Evolutionary conservation across 257 asterid species (phyloP).

Genomic region (Scutellaria baicalensis): DNA sequence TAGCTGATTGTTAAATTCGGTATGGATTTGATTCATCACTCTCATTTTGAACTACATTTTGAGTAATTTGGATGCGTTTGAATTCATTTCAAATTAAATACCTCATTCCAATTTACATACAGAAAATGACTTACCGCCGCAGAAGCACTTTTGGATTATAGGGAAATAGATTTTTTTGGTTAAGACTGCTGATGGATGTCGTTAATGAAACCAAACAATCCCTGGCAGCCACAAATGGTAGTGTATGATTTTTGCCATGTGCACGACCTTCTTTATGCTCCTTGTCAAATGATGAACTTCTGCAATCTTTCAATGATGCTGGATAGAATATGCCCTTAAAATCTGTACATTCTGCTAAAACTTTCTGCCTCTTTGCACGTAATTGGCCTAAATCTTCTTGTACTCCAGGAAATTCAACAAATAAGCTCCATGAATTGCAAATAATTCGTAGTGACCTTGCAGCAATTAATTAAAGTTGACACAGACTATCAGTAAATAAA

Average conservation of each 20-base stretch:
- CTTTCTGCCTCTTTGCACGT: conserved; percentile 42
- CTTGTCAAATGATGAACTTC: conserved; percentile 9
- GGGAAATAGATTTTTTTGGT: conserved; percentile 72
- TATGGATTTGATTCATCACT: too few relatives aligned
- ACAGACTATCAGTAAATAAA: neutral
- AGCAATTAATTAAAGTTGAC: conserved; percentile 12
- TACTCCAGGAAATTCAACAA: conserved; percentile 51
- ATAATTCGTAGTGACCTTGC: conserved; percentile 63
- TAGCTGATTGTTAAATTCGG: too few relatives aligned
- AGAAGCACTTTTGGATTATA: conserved; percentile 78
- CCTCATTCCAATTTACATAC: neutral
- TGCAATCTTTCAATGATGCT: conserved; percentile 5
- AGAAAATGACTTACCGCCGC: conserved; percentile 43
- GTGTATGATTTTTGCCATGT: conserved; percentile 9
- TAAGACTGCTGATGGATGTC: conserved; percentile 54
- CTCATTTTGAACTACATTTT: too few relatives aligned
- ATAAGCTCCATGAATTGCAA: conserved; percentile 65
- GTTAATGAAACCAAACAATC: conserved; percentile 62
- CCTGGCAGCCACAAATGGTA: conserved; percentile 47
- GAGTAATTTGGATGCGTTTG: too few relatives aligned
- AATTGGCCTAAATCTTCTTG: conserved; percentile 16
- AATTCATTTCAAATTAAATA: too few relatives aligned
- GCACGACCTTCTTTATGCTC: conserved; percentile 14
- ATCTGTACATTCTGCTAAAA: conserved; percentile 14
- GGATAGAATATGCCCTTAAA: conserved; percentile 13